phyloP scores from a whole-genome alignment of 139 green algal genomes.

The Axilococcus clingmanii region DNA sequence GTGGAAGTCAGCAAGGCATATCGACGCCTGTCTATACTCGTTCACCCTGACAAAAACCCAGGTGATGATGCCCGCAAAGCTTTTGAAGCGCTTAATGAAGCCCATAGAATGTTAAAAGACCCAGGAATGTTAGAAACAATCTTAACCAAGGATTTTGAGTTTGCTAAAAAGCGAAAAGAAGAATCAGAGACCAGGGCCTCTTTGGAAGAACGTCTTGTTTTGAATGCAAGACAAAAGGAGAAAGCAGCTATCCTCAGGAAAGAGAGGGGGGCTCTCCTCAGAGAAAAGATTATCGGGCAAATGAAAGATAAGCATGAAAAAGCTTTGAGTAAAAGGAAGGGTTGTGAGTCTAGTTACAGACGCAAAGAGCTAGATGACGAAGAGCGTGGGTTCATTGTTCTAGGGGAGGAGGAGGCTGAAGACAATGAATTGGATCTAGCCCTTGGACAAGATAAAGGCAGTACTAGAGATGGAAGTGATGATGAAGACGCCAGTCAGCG shows the following conservation, averaged over 20 bases:
- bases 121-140: conserved; percentile 37
- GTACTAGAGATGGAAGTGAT: neutral
- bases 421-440: neutral
- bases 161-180: conserved; percentile 25
- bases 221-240: conserved; percentile 38
- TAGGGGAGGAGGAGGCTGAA: neutral
- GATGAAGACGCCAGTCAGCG: neutral
- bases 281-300: neutral
- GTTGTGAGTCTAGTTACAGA: neutral
- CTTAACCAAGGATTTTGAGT: conserved; percentile 27
- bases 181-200: conserved; percentile 35
- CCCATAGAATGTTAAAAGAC: conserved; percentile 53
- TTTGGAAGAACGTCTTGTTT: conserved; percentile 33
- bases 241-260: conserved; percentile 31
- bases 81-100: conserved; percentile 61
- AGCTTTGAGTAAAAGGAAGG: neutral
- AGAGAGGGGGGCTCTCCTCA: conserved; percentile 16
- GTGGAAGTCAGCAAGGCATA: conserved; percentile 57
- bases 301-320: neutral
- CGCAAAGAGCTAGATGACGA: neutral
- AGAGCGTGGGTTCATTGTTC: neutral
- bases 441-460: neutral
- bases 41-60: conserved; percentile 71
- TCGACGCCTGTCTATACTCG: conserved; percentile 56
- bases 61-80: conserved; percentile 38